These are phyloP conservation scores for Biancaea sappan DNA, from an alignment of 306 rosid species.

Conservation along the genomic window DNA sequence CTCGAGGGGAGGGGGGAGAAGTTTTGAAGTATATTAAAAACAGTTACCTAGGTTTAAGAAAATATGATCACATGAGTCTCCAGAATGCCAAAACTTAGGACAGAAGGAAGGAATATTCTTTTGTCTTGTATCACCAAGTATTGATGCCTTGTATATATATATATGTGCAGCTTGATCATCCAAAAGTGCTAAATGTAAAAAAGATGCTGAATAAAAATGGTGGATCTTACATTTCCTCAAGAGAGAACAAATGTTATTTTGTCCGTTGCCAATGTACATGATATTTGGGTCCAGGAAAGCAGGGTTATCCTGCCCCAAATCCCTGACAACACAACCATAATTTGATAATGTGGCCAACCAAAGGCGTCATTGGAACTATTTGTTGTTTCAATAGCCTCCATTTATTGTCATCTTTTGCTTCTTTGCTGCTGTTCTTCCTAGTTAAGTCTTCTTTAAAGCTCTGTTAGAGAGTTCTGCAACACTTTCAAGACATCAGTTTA, in stretches of 20 bases:
- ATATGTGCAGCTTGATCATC: not conserved
- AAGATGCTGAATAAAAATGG: slow-evolving; percentile 7
- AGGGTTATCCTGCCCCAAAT: slow-evolving; percentile 29
- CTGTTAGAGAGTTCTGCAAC: not conserved
- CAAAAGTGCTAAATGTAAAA: not conserved
- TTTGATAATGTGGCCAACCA: not conserved
- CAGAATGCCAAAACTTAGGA: too few relatives aligned
- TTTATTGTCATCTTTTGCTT: not conserved
- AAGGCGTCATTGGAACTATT: not conserved
- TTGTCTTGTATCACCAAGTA: not conserved
- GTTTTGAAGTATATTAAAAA: too few relatives aligned
- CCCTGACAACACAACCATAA: slow-evolving; percentile 27
- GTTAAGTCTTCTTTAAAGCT: not conserved
- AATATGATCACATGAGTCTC: too few relatives aligned
- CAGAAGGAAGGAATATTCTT: too few relatives aligned
- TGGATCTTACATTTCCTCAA: slow-evolving; percentile 22
- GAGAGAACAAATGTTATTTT: slow-evolving; percentile 12
- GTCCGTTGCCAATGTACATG: not conserved
- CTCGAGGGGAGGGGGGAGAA: too few relatives aligned
- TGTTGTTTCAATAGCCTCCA: slow-evolving; percentile 1
- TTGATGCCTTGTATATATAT: not conserved
- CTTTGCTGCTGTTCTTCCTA: not conserved
- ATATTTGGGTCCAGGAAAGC: slow-evolving; percentile 11
- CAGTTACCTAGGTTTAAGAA: too few relatives aligned
- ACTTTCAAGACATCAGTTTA: slow-evolving; percentile 1